phyloP scores from a whole-genome alignment of 164 flowering plant species.

The Liquidambar formosana region DNA sequence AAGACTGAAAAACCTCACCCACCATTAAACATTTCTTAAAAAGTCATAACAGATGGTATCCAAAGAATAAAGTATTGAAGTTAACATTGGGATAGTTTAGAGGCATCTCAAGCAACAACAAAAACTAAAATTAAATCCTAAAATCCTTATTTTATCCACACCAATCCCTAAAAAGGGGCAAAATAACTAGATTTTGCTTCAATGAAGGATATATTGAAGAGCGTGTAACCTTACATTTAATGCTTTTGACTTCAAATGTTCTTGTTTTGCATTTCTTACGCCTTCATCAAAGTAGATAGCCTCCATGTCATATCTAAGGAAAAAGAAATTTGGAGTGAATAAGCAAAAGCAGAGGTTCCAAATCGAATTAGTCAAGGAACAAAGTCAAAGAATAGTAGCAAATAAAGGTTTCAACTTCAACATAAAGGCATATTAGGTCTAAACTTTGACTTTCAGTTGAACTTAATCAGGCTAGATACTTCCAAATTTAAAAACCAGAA shows the following conservation, averaged over 20 bases:
- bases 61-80: not conserved
- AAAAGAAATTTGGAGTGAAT: slow-evolving; percentile 1
- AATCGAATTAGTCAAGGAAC: not conserved
- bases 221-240: slow-evolving; percentile 43
- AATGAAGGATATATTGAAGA: not conserved
- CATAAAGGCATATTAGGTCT: too few relatives aligned
- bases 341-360: not conserved
- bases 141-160: not conserved
- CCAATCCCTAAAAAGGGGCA: not conserved
- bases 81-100: not conserved
- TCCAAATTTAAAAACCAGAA: too few relatives aligned
- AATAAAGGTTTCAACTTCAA: not conserved
- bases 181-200: not conserved
- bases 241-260: slow-evolving; percentile 44
- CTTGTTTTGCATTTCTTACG: slow-evolving; percentile 53
- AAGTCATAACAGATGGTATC: not conserved
- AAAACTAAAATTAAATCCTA: too few relatives aligned
- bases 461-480: too few relatives aligned
- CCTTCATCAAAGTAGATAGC: slow-evolving; percentile 63
- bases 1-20: not conserved
- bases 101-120: not conserved
- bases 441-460: too few relatives aligned
- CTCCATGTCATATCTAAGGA: slow-evolving; percentile 56
- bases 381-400: not conserved
- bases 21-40: not conserved